Evolutionary conservation across 2,329 filamentous ascomycete species (phyloP).

Genomic region (Pseudofabraea citricarpa): DNA sequence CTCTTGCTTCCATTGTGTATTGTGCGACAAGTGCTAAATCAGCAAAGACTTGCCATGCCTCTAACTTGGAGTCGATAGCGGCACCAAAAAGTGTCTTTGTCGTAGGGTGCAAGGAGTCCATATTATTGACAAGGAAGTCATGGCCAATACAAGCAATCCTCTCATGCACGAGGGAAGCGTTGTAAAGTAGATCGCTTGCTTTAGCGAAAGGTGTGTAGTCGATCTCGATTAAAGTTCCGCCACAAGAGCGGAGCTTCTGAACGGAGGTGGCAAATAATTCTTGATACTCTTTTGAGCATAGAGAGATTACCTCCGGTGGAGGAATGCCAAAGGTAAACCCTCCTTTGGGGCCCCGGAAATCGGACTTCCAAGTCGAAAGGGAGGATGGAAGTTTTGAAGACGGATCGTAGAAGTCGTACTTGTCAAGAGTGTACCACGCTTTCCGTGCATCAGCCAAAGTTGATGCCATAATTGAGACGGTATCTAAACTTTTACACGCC

Average conservation of each 20-base stretch:
- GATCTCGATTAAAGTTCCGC: conserved; percentile 32
- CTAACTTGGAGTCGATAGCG: conserved; percentile 31
- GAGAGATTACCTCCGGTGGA: conserved; percentile 33
- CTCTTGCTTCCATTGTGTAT: conserved; percentile 19
- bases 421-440: conserved; percentile 43
- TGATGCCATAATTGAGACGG: conserved; percentile 42
- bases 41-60: conserved; percentile 38
- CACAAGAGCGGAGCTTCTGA: conserved; percentile 30
- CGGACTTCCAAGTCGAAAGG: conserved; percentile 21
- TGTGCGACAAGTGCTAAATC: conserved; percentile 27
- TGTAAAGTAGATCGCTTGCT: conserved; percentile 45
- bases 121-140: conserved; percentile 30
- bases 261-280: conserved; percentile 32
- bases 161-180: conserved; percentile 47
- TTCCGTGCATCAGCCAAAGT: conserved; percentile 40
- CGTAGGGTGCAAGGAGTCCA: conserved; percentile 39
- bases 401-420: conserved; percentile 40
- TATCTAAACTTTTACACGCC: conserved; percentile 48
- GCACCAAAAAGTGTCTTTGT: conserved; percentile 37
- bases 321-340: conserved; percentile 46
- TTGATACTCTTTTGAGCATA: conserved; percentile 37
- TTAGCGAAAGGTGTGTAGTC: conserved; percentile 42
- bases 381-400: conserved; percentile 37
- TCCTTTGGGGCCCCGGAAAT: conserved; percentile 22
- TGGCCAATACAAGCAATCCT: conserved; percentile 37